Percentiles rank a stretch among this genome's conserved stretches.
Conservation (phyloP, 1,139 yeast genomes). For the Suhomyces wounanorum region DNA sequence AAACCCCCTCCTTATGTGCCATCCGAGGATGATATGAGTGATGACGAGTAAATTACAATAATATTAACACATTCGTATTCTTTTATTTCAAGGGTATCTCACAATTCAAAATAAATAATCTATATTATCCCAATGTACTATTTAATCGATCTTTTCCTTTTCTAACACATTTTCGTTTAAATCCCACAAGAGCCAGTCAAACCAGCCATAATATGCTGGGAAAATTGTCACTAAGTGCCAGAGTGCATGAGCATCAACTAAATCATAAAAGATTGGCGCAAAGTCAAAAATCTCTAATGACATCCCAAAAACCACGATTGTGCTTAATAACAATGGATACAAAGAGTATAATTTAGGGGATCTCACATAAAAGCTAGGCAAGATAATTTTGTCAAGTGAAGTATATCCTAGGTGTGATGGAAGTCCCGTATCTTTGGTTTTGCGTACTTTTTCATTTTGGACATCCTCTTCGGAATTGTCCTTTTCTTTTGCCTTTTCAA, state of each 20-base stretch:
- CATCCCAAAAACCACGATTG: conserved; percentile 69
- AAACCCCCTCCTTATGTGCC: conserved; percentile 58
- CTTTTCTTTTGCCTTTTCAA: conserved; percentile 2
- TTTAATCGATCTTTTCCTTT: conserved; percentile 19
- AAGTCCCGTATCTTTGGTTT: conserved; percentile 6
- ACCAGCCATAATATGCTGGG: conserved; percentile 54
- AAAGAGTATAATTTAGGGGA: conserved; percentile 45
- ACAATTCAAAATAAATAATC: neutral
- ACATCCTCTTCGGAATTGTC: conserved; percentile 5
- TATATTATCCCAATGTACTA: neutral
- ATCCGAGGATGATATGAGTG: conserved; percentile 29
- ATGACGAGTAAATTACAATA: conserved; percentile 4
- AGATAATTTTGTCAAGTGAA: conserved; percentile 23
- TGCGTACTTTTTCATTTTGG: conserved; percentile 4
- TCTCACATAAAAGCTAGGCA: conserved; percentile 37
- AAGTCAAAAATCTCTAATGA: conserved; percentile 87
- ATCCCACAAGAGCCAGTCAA: conserved; percentile 53
- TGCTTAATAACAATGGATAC: conserved; percentile 49
- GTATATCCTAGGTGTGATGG: conserved; percentile 33
- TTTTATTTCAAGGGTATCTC: too few relatives aligned
- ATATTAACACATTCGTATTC: too few relatives aligned
- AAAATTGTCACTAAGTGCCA: conserved; percentile 86
- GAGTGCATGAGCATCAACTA: conserved; percentile 88
- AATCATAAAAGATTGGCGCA: conserved; percentile 61
- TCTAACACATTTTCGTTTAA: conserved; percentile 34